Evolutionary conservation across 1,284 basidiomycete genomes (phyloP).

Genomic region (Caloboletus inedulis): DNA sequence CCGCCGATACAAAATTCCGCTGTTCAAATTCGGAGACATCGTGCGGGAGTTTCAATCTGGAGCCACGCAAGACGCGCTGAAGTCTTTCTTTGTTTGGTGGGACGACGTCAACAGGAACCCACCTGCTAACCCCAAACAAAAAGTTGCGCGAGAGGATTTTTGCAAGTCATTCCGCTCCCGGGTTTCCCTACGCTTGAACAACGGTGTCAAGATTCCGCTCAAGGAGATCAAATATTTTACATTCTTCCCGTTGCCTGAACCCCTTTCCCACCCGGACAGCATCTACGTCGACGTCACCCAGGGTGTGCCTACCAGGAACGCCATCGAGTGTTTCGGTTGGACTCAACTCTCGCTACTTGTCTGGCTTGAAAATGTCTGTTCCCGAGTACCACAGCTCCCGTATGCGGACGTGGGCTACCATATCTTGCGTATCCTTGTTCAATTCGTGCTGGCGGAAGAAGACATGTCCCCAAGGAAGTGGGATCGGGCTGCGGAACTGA

Average conservation of each 20-base stretch:
- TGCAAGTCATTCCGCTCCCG: constrained; percentile 6
- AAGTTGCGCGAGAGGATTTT: background rate
- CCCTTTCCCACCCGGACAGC: constrained; percentile 62
- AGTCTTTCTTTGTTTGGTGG: constrained; percentile 89
- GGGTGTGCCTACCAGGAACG: constrained; percentile 53
- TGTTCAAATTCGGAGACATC: constrained; percentile 79
- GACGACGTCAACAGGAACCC: constrained; percentile 31
- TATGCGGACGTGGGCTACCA: constrained; percentile 37
- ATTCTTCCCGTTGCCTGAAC: constrained; percentile 64
- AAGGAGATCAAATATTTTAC: constrained; percentile 60
- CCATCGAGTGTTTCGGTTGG: constrained; percentile 79
- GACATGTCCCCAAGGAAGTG: constrained; percentile 56
- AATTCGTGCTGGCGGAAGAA: constrained; percentile 76
- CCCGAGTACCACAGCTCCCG: constrained; percentile 26
- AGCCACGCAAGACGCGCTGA: constrained; percentile 75
- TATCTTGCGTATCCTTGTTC: constrained; percentile 62
- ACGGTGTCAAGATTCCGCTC: constrained; percentile 37
- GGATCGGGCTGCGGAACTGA: constrained; percentile 54
- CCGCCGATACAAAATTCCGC: constrained; percentile 53
- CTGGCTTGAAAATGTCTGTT: constrained; percentile 25
- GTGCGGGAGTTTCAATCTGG: constrained; percentile 45
- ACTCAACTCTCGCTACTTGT: constrained; percentile 55
- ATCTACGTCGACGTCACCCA: constrained; percentile 51
- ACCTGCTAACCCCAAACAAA: background rate
- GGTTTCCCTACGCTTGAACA: background rate